Base-by-base conservation (phyloP, 2,329 filamentous ascomycete genomes). In the Ceratocystis cubensis region DNA sequence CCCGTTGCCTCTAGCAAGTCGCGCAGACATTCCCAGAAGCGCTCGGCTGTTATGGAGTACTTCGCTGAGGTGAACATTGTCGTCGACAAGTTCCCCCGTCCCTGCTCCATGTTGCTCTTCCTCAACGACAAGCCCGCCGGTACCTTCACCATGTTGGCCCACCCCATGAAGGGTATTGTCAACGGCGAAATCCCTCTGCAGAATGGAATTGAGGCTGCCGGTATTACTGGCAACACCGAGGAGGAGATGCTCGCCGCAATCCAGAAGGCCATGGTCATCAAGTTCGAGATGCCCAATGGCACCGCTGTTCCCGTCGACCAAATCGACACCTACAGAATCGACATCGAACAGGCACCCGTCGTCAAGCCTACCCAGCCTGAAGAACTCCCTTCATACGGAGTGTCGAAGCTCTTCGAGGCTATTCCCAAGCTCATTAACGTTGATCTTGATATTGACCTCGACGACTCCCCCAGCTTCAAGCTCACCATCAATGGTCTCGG, bases 181-280 rank as follows among this genome's bases (percentile, higher is more conserved):
- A 69, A 75, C 67, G 75, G 74, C 30, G 71, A 71, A 28, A 72
- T 76, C 46, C 75, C 79, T 61, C 75, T 80, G 63, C 76, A 77
- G 68, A 84, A 86, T 70, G 88, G 88, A 8, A 88, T 91, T 74
- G 86, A 88, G 72, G 70, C 79, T 2, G 86, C 84, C 0, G 86
- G 85, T 44, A 71, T 67, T 6, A 25, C n/a, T n/a, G 56, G 25
- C 56, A 30, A 28, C 13, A 15, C 7, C 57, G 61, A 28, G 22
- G 20, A 63, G 10, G 63, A 66, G 22, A 68, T 66, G 65, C 41
- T 66, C 3, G 30, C 41, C 8, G 17, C 50, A 8, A 63, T 66
- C 20, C 56, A 61, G 41, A 65, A 65, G 17, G 69, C 71, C 3
- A 69, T 78, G 20, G 68, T 73, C 61, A 71, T 76, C 28, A 71